phyloP scores from a whole-genome alignment of 2,329 filamentous ascomycete species.

The Madurella fahalii region DNA sequence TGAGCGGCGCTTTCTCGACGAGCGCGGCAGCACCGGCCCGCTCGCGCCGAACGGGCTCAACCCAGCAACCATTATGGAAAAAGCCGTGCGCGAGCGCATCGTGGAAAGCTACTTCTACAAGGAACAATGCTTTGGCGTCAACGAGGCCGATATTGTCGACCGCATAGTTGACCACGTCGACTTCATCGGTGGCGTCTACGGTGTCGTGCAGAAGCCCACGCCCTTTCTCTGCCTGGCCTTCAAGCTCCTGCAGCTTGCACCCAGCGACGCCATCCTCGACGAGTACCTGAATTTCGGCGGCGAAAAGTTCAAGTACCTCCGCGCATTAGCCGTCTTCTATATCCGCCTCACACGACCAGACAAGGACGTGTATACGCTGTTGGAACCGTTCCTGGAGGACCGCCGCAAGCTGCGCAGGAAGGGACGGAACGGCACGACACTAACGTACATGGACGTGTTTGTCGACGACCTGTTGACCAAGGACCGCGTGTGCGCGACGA shows the following conservation, averaged over 20 bases:
- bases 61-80: conserved; percentile 93
- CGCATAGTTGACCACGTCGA: conserved; percentile 78
- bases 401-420: conserved; percentile 76
- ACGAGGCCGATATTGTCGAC: conserved; percentile 77
- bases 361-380: conserved; percentile 70
- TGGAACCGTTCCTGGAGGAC: conserved; percentile 83
- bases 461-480: conserved; percentile 87
- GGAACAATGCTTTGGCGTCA: conserved; percentile 95
- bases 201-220: conserved; percentile 77
- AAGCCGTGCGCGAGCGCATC: conserved; percentile 91
- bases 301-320: conserved; percentile 78
- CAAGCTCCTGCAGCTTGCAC: conserved; percentile 86
- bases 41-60: conserved; percentile 85
- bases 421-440: conserved; percentile 65
- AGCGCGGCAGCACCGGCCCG: conserved; percentile 73
- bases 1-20: conserved; percentile 78
- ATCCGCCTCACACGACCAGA: conserved; percentile 81
- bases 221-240: conserved; percentile 93
- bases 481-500: conserved; percentile 86
- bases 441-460: conserved; percentile 88
- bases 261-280: conserved; percentile 69
- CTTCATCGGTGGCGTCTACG: conserved; percentile 85
- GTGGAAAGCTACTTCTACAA: conserved; percentile 97
- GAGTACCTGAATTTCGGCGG: conserved; percentile 77
- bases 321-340: conserved; percentile 88